phyloP scores from a whole-genome alignment of 2,329 filamentous ascomycete genomes.

The Aspergillus clavatus region DNA sequence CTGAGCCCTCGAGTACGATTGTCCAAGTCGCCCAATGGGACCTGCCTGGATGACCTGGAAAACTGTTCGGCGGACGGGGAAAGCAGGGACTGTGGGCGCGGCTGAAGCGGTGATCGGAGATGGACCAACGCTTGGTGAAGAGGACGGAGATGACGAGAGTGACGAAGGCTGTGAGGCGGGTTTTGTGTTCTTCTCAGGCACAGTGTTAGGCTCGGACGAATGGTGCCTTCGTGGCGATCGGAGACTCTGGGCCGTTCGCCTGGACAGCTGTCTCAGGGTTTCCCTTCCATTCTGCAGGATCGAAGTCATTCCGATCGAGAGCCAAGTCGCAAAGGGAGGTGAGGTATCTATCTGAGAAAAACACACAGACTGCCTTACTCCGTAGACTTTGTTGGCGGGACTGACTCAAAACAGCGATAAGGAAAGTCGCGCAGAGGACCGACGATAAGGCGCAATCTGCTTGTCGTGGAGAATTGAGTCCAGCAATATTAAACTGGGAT shows the following conservation, averaged over 20 bases:
- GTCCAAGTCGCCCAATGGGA: conserved; percentile 32
- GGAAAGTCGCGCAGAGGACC: neutral
- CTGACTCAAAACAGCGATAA: neutral
- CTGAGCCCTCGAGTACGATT: conserved; percentile 65
- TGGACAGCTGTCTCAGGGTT: neutral
- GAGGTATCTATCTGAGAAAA: no score
- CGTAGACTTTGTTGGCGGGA: neutral
- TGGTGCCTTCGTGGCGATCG: neutral
- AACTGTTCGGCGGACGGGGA: conserved; percentile 20
- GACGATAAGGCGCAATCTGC: neutral
- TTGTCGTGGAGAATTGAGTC: no score
- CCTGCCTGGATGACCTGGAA: conserved; percentile 27
- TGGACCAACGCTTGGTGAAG: neutral
- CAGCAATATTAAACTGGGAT: neutral
- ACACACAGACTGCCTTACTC: no score
- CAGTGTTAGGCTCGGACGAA: neutral
- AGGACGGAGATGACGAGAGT: neutral
- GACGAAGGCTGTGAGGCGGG: neutral
- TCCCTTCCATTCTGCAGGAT: neutral
- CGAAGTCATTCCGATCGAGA: neutral
- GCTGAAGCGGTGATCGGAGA: neutral
- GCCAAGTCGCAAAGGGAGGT: neutral
- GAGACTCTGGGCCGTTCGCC: neutral
- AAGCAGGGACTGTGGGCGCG: conserved; percentile 10
- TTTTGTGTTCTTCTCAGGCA: neutral